Evolutionary conservation across 345 rosid species (phyloP).

Genomic region (Clarkia xantiana): DNA sequence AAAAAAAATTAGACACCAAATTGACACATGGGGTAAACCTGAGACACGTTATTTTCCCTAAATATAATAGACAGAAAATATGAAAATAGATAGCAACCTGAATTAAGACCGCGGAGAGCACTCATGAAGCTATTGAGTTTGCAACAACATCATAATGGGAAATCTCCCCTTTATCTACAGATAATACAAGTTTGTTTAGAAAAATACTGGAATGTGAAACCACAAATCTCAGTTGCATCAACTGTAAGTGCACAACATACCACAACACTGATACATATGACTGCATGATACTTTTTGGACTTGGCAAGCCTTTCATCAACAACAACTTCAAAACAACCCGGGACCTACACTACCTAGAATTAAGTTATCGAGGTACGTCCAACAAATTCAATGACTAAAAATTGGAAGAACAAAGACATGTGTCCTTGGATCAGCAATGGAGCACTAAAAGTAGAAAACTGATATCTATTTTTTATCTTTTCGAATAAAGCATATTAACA

Average conservation of each 20-base stretch:
- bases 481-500: too few relatives aligned
- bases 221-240: not conserved
- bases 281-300: conserved; percentile 53
- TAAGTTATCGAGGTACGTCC: not conserved
- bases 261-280: conserved; percentile 94
- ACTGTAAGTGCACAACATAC: conserved; percentile 28
- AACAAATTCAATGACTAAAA: too few relatives aligned
- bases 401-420: too few relatives aligned
- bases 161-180: conserved; percentile 80
- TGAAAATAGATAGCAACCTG: conserved; percentile 34
- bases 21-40: too few relatives aligned
- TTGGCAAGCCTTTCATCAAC: conserved; percentile 70
- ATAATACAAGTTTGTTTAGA: conserved; percentile 8
- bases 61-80: not conserved
- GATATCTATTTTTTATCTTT: too few relatives aligned
- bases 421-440: too few relatives aligned
- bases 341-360: conserved; percentile 85
- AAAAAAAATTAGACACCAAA: too few relatives aligned
- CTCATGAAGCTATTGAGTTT: conserved; percentile 91
- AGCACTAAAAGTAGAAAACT: too few relatives aligned
- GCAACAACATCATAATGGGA: conserved; percentile 93
- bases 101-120: conserved; percentile 86
- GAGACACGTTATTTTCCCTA: too few relatives aligned
- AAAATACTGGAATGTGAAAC: not conserved
- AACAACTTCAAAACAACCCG: conserved; percentile 78